Evolutionary conservation across 106 monocot species (phyloP), one percentile per base, ranked within the genome.

Genomic region (Xerophyta viscosa): DNA sequence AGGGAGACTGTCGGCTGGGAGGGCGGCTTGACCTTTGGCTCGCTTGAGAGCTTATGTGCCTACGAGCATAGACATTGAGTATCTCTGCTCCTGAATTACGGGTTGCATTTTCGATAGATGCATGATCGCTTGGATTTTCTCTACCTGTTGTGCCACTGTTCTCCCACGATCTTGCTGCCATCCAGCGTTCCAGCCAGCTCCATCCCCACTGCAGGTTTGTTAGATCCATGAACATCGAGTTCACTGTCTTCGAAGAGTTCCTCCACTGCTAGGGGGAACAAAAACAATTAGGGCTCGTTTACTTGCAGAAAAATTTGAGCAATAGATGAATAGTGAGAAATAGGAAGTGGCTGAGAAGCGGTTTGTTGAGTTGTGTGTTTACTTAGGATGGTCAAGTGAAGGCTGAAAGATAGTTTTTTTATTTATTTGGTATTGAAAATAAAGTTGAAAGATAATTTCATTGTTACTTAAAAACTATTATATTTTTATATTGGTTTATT

Each of bases 171-270:
- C 78, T 66, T 20, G 81, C 64, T 13, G 88, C 64, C 78, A 85
- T 85, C 96, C 96, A 96, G 22, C 89, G 88, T 57, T 96, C 96
- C 46, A 81, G 30, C 96, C 96, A 89, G 82, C 89, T 98, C 96
- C 96, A 98, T 0, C 96, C 86, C 96, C 96, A 89, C 4, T 75
- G 65, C 2, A 69, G 85, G 62, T 89, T 89, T 61, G 52, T 68
- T 0, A 68, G 79, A 43, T 90, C 85, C 1, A 76, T 71, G 73
- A 89, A 82, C 20, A 62, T 58, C 7, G 75, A 59, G n/a, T 67
- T 89, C 19, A 68, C 36, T 11, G 69, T 46, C 63, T 77, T 71
- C 6, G 68, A 70, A 27, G 84, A 71, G 47, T 33, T 80, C 66
- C 62, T 86, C 89, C 84, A 90, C 88, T 88, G 68, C 39, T 18